Evolutionary conservation across 1,284 basidiomycete species (phyloP), one percentile per base, ranked within the genome.

Genomic region (Volvariella volvacea): DNA sequence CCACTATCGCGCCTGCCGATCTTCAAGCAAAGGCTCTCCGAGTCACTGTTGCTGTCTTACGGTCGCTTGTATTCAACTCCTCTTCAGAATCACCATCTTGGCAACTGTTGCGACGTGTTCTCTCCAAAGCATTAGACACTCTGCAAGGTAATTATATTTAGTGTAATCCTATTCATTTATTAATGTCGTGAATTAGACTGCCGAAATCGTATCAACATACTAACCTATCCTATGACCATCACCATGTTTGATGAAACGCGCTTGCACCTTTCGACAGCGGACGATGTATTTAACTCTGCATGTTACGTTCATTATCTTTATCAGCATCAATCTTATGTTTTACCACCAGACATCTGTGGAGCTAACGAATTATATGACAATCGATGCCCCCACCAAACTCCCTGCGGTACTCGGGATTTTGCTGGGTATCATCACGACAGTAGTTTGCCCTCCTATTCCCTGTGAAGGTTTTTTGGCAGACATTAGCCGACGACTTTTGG

Each of bases 401-500:
- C 63, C 72, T 10, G 55, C 68, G 2, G 67, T 85, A 42, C 57
- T 76, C 34, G 66, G 67, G 31, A 56, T 71, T 19, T 52, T 76
- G 10, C 52, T 74, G 15, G 66, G 75, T 20, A 55, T 76, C n/a
- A 51, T 73, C 10, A 58, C 67, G 30, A 63, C 61, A 41, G 56
- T 69, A 1, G 50, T 80, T 38, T 60, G 57, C 32, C 67, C 68
- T 0, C 55, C 68, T 1, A 52, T 70, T 12, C 61, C 65, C 28
- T 68, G 64, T 6, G 67, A 71, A 22, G 71, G 70, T 59, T 74
- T 78, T 44, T 60, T 80, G 3, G 54, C 57, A 12, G 75, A 81
- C 49, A 50, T 76, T 36, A 51, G 67, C 22, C 67, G 67, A 22
- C 63, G 61, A 22, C 56, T 67, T 2, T 58, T 67, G 7, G 68